phyloP scores from a whole-genome alignment of 345 rosid species.

The Pistacia integerrima region DNA sequence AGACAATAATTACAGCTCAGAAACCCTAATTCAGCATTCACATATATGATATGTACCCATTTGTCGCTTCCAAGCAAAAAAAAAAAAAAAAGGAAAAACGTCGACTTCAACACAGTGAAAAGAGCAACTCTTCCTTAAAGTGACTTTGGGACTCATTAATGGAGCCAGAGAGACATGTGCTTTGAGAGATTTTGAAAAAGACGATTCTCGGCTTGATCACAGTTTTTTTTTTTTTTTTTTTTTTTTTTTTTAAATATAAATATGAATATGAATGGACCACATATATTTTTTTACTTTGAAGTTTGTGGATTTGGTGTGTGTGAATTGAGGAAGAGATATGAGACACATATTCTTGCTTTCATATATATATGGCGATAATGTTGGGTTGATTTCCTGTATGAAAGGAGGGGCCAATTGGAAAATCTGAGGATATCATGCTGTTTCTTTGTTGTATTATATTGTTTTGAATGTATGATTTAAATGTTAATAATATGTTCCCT shows the following conservation, averaged over 20 bases:
- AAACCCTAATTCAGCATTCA: background rate
- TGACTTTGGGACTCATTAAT: background rate
- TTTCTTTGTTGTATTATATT: too few relatives aligned
- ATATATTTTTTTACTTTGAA: constrained; percentile 4
- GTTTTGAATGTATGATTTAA: too few relatives aligned
- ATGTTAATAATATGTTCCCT: background rate
- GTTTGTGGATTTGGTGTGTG: background rate
- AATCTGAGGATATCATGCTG: too few relatives aligned
- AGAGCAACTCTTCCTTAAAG: background rate
- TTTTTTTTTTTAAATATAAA: too few relatives aligned
- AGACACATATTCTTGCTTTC: background rate
- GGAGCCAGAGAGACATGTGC: background rate
- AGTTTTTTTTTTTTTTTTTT: too few relatives aligned
- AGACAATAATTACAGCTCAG: background rate
- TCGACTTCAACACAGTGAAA: background rate
- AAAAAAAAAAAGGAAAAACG: background rate
- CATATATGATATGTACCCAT: background rate
- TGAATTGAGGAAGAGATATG: background rate
- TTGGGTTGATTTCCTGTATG: background rate
- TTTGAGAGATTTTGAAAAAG: background rate
- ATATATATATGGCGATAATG: background rate
- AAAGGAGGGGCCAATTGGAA: background rate
- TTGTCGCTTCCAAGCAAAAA: too few relatives aligned
- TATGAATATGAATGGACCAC: background rate
- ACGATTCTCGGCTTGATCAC: background rate